Conservation (phyloP, 306 rosid species). For the Corylus avellana region DNA sequence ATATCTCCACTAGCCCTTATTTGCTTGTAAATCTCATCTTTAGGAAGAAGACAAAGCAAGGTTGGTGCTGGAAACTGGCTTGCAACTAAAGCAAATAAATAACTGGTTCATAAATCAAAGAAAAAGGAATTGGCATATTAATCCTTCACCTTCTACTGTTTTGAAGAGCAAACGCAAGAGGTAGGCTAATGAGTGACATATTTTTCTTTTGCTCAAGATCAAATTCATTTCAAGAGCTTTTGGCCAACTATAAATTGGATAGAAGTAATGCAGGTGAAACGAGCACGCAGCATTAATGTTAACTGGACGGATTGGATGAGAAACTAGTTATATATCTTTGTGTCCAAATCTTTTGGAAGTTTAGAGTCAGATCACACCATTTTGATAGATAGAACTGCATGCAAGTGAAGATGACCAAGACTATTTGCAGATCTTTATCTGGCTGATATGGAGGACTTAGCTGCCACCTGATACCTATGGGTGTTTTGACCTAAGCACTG, state of each 20-base stretch:
- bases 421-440: neutral
- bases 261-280: slow-evolving; percentile 65
- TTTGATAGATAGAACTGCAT: neutral
- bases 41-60: slow-evolving; percentile 94
- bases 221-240: slow-evolving; percentile 4
- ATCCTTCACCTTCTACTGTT: slow-evolving; percentile 58
- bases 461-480: slow-evolving; percentile 18
- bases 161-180: slow-evolving; percentile 89
- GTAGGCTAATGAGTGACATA: slow-evolving; percentile 24
- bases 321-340: neutral
- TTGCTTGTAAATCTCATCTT: neutral
- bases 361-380: neutral
- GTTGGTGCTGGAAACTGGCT: slow-evolving; percentile 92
- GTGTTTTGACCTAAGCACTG: neutral
- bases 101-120: slow-evolving; percentile 66
- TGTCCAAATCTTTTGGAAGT: slow-evolving; percentile 5
- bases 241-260: slow-evolving; percentile 22
- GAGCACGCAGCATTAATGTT: slow-evolving; percentile 50
- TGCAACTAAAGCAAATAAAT: slow-evolving; percentile 73
- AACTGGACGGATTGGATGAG: slow-evolving; percentile 24
- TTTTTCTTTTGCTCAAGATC: neutral
- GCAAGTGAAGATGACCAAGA: slow-evolving; percentile 2
- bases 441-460: neutral
- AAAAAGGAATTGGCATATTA: slow-evolving; percentile 91
- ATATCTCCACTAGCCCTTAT: neutral